phyloP scores from a whole-genome alignment of 352 stramenopile species.

The Stramenopiles sp. region DNA sequence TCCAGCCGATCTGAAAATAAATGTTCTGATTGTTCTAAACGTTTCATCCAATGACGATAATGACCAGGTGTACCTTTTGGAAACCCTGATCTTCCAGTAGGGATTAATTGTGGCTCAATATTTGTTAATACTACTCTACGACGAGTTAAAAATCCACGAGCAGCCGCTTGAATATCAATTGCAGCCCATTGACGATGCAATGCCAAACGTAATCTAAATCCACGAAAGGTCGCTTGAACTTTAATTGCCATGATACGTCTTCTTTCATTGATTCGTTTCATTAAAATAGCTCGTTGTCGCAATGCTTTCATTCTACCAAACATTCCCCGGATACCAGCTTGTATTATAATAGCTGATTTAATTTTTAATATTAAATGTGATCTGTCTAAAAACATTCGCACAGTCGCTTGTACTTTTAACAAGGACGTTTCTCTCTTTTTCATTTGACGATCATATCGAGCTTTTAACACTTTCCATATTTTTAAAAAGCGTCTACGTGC shows the following conservation, averaged over 20 bases:
- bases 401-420: neutral
- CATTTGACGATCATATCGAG: neutral
- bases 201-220: neutral
- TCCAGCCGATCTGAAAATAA: neutral
- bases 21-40: neutral
- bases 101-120: neutral
- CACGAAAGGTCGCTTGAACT: neutral
- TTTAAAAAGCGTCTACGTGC: neutral
- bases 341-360: neutral
- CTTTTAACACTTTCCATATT: neutral
- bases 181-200: neutral
- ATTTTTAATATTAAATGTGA: neutral
- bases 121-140: neutral
- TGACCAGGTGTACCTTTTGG: neutral
- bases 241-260: neutral
- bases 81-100: neutral
- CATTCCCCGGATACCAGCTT: neutral
- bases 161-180: neutral
- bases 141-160: neutral
- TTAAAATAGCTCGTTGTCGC: neutral
- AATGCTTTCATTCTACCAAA: neutral
- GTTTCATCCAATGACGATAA: neutral
- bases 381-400: neutral
- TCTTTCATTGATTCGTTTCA: neutral
- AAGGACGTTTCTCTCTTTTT: neutral